A percentile compares a stretch with the other conserved stretches of the same genome.
phyloP scores from a whole-genome alignment of 345 rosid species.

The Aquilaria malaccensis region DNA sequence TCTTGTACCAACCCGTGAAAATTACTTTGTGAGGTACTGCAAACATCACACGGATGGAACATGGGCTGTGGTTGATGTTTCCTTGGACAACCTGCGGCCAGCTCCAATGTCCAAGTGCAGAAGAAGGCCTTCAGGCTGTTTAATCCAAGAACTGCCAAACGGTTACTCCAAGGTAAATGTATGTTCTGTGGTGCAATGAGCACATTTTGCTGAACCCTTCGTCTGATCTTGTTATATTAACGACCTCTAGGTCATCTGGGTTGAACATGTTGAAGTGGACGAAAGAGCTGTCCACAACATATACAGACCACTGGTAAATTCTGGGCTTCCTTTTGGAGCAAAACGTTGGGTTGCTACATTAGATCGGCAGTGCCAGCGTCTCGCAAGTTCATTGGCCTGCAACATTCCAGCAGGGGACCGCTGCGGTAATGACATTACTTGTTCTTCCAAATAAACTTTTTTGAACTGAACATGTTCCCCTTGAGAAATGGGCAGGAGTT shows the following conservation, averaged over 20 bases:
- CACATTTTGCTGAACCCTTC: neutral
- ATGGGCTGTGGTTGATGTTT: slow-evolving; percentile 91
- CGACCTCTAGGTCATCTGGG: slow-evolving; percentile 59
- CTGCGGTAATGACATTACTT: slow-evolving; percentile 28
- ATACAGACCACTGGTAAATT: slow-evolving; percentile 48
- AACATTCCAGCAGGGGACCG: slow-evolving; percentile 70
- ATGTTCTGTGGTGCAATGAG: neutral
- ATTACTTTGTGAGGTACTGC: slow-evolving; percentile 75
- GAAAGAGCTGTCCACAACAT: slow-evolving; percentile 57
- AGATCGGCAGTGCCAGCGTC: slow-evolving; percentile 76
- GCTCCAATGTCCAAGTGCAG: slow-evolving; percentile 36
- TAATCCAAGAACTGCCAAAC: slow-evolving; percentile 75
- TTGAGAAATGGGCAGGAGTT: too few relatives aligned
- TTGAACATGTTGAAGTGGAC: slow-evolving; percentile 74
- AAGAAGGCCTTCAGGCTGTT: slow-evolving; percentile 86
- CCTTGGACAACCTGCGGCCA: slow-evolving; percentile 56
- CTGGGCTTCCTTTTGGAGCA: slow-evolving; percentile 75
- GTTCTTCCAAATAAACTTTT: too few relatives aligned
- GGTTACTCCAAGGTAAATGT: slow-evolving; percentile 77
- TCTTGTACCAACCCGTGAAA: slow-evolving; percentile 70
- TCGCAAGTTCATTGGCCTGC: slow-evolving; percentile 71
- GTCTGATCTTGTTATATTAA: neutral
- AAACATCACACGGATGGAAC: slow-evolving; percentile 61
- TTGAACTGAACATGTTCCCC: too few relatives aligned
- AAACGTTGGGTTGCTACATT: slow-evolving; percentile 82